Evolutionary conservation across 768 basidiomycete genomes (phyloP), one percentile per base, ranked within the genome.

Genomic region (Butyriboletus loyo): DNA sequence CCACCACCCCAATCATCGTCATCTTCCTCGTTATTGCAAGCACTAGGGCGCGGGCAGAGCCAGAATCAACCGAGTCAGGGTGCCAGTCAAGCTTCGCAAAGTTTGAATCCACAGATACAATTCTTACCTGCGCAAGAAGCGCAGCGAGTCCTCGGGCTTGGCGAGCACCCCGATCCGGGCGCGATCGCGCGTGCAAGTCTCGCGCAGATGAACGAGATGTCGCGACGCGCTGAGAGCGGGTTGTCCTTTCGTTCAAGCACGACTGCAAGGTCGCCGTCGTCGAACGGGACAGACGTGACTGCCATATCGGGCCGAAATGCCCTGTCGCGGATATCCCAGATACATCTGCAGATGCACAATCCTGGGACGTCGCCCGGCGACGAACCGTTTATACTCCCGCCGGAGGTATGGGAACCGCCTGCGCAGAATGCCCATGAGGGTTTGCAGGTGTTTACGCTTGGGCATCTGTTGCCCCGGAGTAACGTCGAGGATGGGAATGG

Each of bases 191-290:
- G 83, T 22, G 85, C 84, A 15, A 81, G 83, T 46, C 78, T 90
- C 53, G 75, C 82, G 59, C 87, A 88, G 66, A 86, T 91, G 83
- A 89, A 84, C 69, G 88, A 89, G 63, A 79, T 87, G 57, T 86
- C 86, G 39, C 73, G 85, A 47, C 77, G 85, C 25, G 85, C 82
- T 5, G 76, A 77, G 59, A 77, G 71, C 49, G 63, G 58, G 0
- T 1, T 54, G 41, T 54, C 65, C 50, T 65, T 66, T 57, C 67
- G 65, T 19, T 63, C 73, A 21, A 64, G 47, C 44, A 34, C 53
- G 43, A 51, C 53, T 0, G 47, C 56, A 27, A 37, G 64, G 14
- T 65, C 62, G 22, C 32, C 63, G 7, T 49, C 62, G 8, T 56
- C 62, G 7, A 58, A 14, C n/a, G 59, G 49, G 27, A 47, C 56